phyloP scores from a whole-genome alignment of 306 rosid genomes.

The Cajanus cajan region DNA sequence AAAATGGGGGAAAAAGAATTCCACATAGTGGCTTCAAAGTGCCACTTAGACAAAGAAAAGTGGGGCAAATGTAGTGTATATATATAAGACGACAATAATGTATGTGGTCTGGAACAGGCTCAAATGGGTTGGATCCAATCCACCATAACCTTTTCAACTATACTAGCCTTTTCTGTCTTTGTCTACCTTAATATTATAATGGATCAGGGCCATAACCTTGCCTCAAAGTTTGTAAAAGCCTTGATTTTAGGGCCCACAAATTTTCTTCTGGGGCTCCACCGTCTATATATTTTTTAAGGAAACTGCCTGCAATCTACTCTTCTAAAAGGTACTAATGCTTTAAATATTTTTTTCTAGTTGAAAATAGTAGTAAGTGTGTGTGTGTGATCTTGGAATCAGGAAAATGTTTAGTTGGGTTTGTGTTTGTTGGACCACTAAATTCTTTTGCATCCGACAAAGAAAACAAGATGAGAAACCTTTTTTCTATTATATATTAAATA shows the following conservation, averaged over 20 bases:
- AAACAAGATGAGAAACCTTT: background rate
- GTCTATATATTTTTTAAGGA: conserved; percentile 20
- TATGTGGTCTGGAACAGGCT: conserved; percentile 44
- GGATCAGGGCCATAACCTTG: conserved; percentile 10
- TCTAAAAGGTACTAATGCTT: conserved; percentile 17
- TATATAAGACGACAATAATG: conserved; percentile 51
- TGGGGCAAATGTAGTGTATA: conserved; percentile 23
- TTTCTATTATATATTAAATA: background rate
- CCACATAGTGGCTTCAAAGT: conserved; percentile 26
- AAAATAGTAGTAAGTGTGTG: conserved; percentile 15
- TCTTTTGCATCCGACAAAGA: conserved; percentile 9
- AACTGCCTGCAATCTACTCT: background rate
- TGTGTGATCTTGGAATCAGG: conserved; percentile 33
- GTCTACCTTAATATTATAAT: conserved; percentile 30
- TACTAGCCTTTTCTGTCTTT: conserved; percentile 33
- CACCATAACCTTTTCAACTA: conserved; percentile 36
- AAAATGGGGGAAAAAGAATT: conserved; percentile 17
- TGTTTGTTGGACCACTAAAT: conserved; percentile 34
- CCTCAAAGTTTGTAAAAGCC: conserved; percentile 56
- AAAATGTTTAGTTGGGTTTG: conserved; percentile 36
- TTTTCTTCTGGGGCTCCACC: conserved; percentile 47
- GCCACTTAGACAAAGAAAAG: conserved; percentile 32
- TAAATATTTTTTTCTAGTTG: background rate
- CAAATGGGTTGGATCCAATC: conserved; percentile 56
- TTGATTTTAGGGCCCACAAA: conserved; percentile 43